Conservation (phyloP, 257 asterid genomes). For the Ligustrum vulgare region DNA sequence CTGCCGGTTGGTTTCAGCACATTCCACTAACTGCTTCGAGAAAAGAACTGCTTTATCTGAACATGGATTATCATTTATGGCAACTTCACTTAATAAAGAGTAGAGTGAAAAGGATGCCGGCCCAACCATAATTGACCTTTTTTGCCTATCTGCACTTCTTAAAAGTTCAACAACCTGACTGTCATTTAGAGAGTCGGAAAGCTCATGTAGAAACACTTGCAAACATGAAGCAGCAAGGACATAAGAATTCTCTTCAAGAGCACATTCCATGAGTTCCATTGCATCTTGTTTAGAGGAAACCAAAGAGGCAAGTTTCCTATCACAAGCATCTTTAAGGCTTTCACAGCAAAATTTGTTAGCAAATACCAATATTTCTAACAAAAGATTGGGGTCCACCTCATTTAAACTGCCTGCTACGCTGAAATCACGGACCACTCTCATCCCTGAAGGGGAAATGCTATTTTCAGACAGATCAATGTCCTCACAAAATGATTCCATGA, state of each 20-base stretch:
- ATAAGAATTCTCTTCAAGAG: conserved; percentile 79
- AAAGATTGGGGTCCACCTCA: conserved; percentile 51
- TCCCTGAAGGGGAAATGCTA: conserved; percentile 66
- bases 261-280: conserved; percentile 79
- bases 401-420: conserved; percentile 55
- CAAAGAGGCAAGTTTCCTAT: conserved; percentile 76
- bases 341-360: conserved; percentile 96
- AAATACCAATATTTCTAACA: conserved; percentile 86
- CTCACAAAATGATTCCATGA: conserved; percentile 71
- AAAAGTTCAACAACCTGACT: conserved; percentile 66
- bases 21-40: conserved; percentile 64
- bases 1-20: conserved; percentile 59
- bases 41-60: conserved; percentile 65
- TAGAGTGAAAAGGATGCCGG: conserved; percentile 78
- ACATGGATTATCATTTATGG: conserved; percentile 68
- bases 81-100: conserved; percentile 80
- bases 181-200: conserved; percentile 69
- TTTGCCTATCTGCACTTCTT: conserved; percentile 58
- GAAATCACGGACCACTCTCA: conserved; percentile 62
- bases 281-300: conserved; percentile 83
- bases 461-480: conserved; percentile 86
- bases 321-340: conserved; percentile 85
- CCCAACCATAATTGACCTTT: conserved; percentile 73
- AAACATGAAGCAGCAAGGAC: conserved; percentile 89
- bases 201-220: conserved; percentile 78